Conservation (phyloP, 2,329 filamentous ascomycete genomes). For the Geosmithia putterillii region DNA sequence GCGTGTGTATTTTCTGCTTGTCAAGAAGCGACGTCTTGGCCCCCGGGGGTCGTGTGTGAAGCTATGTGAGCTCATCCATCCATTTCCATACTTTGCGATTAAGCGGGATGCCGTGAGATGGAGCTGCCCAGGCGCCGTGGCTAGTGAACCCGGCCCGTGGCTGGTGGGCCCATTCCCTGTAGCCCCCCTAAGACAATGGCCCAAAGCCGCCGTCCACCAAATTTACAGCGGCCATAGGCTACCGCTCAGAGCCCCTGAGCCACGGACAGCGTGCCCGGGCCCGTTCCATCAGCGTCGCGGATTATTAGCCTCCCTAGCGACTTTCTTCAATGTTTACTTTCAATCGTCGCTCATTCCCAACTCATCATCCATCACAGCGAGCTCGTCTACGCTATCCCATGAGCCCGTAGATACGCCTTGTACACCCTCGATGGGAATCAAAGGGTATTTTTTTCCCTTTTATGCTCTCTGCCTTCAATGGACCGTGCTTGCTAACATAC, state of each 20-base stretch:
- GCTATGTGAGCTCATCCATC: not conserved
- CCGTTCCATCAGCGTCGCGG: too few relatives aligned
- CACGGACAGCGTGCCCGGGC: too few relatives aligned
- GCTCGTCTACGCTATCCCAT: not conserved
- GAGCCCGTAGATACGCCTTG: not conserved
- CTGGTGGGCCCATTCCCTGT: not conserved
- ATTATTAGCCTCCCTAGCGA: not conserved
- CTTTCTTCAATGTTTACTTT: not conserved
- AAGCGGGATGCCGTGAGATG: too few relatives aligned
- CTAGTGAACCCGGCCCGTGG: not conserved
- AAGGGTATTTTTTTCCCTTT: constrained; percentile 31
- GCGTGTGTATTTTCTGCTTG: not conserved
- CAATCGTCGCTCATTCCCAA: not conserved
- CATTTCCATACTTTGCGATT: too few relatives aligned
- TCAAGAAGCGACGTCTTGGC: not conserved
- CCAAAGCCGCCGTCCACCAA: not conserved
- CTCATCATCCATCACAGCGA: not conserved
- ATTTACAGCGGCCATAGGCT: not conserved
- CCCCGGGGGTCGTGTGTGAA: not conserved
- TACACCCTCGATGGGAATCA: constrained; percentile 47
- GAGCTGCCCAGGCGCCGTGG: not conserved
- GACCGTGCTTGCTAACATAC: constrained; percentile 6
- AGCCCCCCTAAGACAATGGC: not conserved
- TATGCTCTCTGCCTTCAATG: not conserved
- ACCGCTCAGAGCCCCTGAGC: not conserved